Conservation (phyloP, 1,284 basidiomycete species). For the Ceratobasidium sp. region DNA sequence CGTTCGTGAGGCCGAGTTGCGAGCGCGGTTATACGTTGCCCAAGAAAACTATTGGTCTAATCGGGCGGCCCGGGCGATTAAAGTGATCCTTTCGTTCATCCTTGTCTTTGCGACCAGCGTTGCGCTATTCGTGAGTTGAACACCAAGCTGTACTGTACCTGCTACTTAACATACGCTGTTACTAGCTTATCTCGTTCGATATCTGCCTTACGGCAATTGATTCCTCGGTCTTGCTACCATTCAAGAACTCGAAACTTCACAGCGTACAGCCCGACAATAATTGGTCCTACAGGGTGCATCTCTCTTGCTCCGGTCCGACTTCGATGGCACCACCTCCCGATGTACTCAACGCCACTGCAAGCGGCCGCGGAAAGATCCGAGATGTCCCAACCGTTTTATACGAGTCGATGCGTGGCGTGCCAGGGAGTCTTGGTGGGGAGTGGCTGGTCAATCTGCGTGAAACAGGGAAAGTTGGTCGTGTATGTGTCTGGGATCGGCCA, state of each 20-base stretch:
- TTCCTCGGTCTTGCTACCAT: slow-evolving; percentile 42
- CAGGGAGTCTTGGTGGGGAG: slow-evolving; percentile 39
- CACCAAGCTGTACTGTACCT: not conserved
- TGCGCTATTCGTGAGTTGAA: slow-evolving; percentile 35
- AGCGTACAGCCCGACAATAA: slow-evolving; percentile 20
- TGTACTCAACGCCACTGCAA: not conserved
- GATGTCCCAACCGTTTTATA: slow-evolving; percentile 33
- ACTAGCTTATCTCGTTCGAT: slow-evolving; percentile 45
- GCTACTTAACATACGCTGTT: not conserved
- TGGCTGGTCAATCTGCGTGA: slow-evolving; percentile 47
- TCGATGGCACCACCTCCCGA: slow-evolving; percentile 37
- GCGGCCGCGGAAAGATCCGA: slow-evolving; percentile 27
- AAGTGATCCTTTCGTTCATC: slow-evolving; percentile 39
- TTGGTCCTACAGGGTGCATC: slow-evolving; percentile 44
- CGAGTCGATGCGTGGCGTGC: slow-evolving; percentile 40
- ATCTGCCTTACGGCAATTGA: slow-evolving; percentile 42
- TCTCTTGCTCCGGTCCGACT: slow-evolving; percentile 45
- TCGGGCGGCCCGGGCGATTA: slow-evolving; percentile 38
- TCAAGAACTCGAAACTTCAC: slow-evolving; percentile 40
- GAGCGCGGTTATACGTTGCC: slow-evolving; percentile 35
- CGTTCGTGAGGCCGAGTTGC: slow-evolving; percentile 36
- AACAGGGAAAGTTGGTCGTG: slow-evolving; percentile 40
- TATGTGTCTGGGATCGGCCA: slow-evolving; percentile 46
- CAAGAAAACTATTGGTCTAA: slow-evolving; percentile 45
- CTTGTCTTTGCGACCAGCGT: slow-evolving; percentile 30